phyloP scores from a whole-genome alignment of 352 stramenopile species.

The Phytopythium boreale region DNA sequence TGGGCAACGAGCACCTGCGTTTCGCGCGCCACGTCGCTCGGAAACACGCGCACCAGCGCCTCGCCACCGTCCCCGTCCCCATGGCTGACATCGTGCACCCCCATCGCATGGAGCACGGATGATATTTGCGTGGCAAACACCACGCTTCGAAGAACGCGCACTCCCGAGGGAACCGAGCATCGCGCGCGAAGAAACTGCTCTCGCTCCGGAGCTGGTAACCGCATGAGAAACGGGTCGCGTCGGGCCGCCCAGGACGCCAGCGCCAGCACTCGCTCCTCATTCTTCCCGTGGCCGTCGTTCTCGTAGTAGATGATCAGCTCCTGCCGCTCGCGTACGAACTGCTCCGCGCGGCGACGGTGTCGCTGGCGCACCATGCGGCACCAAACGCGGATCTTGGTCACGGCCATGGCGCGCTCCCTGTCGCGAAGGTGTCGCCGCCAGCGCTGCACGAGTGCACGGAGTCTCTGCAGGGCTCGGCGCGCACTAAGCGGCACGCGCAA shows the following conservation, averaged over 20 bases:
- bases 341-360: conserved; percentile 46
- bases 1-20: conserved; percentile 51
- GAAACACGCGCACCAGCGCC: conserved; percentile 57
- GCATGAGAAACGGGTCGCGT: conserved; percentile 67
- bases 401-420: conserved; percentile 58
- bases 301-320: conserved; percentile 78
- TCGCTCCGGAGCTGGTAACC: conserved; percentile 34
- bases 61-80: conserved; percentile 13
- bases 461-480: conserved; percentile 40
- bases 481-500: conserved; percentile 28
- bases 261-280: conserved; percentile 40
- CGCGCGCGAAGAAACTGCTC: conserved; percentile 44
- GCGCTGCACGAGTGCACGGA: conserved; percentile 48
- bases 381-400: conserved; percentile 81
- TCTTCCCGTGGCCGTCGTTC: not conserved
- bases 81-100: not conserved
- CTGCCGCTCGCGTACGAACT: conserved; percentile 52
- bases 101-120: not conserved
- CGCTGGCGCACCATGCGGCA: conserved; percentile 72
- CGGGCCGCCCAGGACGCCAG: conserved; percentile 44
- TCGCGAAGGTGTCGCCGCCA: conserved; percentile 50
- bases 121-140: not conserved
- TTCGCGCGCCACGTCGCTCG: conserved; percentile 36
- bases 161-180: conserved; percentile 37
- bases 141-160: conserved; percentile 44